Percentiles rank a stretch among this genome's conserved stretches.
These are phyloP conservation scores for Gracilaria gracilis DNA, from an alignment of 23 red algal genomes.

Conservation along the genomic window DNA sequence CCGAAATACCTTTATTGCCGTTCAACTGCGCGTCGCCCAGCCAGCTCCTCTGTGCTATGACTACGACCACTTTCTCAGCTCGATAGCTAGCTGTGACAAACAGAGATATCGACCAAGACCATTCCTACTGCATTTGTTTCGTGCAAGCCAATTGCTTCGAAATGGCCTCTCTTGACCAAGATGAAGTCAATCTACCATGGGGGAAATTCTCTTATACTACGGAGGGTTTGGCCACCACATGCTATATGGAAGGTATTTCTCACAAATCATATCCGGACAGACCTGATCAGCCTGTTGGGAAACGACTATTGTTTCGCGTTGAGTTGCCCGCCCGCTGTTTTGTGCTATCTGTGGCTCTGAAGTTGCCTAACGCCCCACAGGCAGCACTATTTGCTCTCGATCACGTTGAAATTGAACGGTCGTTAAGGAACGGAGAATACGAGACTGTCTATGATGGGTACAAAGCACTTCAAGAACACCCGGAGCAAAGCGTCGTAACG, in stretches of 20 bases:
- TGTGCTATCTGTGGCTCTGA: conserved; percentile 70
- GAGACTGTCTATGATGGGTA: conserved; percentile 69
- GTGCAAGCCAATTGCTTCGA: too few species aligned
- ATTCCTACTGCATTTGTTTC: not conserved
- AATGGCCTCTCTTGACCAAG: conserved; percentile 50
- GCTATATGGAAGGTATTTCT: conserved; percentile 71
- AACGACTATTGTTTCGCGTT: conserved; percentile 66
- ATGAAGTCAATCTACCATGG: conserved; percentile 73
- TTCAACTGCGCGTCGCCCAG: not conserved
- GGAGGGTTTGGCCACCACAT: conserved; percentile 72
- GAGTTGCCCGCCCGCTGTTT: conserved; percentile 73
- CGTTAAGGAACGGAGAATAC: conserved; percentile 66
- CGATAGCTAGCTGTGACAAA: conserved; percentile 16
- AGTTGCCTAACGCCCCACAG: conserved; percentile 55
- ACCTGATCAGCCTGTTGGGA: conserved; percentile 13
- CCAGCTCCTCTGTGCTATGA: conserved; percentile 1
- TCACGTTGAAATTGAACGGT: conserved; percentile 64
- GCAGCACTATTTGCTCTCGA: conserved; percentile 23
- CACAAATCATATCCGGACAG: conserved; percentile 9
- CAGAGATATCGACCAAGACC: not conserved
- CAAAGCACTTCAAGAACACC: conserved; percentile 5
- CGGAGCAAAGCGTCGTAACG: not conserved
- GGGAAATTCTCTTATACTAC: conserved; percentile 69
- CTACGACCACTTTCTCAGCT: not conserved
- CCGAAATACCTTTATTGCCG: not conserved